These are phyloP conservation scores for Acrodontium crateriforme DNA, from an alignment of 2,329 filamentous ascomycete genomes.

Conservation along the genomic window DNA sequence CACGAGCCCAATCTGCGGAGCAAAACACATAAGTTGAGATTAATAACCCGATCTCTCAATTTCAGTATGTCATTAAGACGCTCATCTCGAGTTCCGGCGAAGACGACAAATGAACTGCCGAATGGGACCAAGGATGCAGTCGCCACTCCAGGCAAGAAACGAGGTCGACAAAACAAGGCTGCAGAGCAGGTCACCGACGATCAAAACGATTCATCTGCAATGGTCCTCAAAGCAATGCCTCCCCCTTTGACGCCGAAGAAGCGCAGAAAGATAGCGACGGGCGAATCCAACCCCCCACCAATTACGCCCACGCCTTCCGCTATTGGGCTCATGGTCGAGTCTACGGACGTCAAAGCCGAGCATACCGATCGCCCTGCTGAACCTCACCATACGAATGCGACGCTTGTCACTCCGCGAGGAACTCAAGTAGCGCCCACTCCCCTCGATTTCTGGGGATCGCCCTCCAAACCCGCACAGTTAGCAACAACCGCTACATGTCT, in stretches of 20 bases:
- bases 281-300: slow-evolving; percentile 21
- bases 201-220: slow-evolving; percentile 7
- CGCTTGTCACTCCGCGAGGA: slow-evolving; percentile 57
- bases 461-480: slow-evolving; percentile 21
- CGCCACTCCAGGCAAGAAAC: slow-evolving; percentile 12
- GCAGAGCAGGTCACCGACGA: slow-evolving; percentile 7
- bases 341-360: slow-evolving; percentile 16
- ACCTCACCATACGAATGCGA: slow-evolving; percentile 53
- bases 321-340: slow-evolving; percentile 29
- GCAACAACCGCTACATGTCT: slow-evolving; percentile 44
- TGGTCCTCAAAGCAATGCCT: slow-evolving; percentile 8
- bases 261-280: slow-evolving; percentile 14
- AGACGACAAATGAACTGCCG: slow-evolving; percentile 1
- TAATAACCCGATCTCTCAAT: too few species aligned
- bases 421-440: slow-evolving; percentile 44
- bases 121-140: slow-evolving; percentile 3
- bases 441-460: slow-evolving; percentile 24
- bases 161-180: slow-evolving; percentile 10
- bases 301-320: slow-evolving; percentile 37
- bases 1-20: too few species aligned
- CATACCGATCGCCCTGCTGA: slow-evolving; percentile 43
- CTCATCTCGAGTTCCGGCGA: slow-evolving; percentile 32
- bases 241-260: slow-evolving; percentile 20
- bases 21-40: too few species aligned
- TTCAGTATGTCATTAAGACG: slow-evolving; percentile 42